Percentiles rank a stretch among this genome's conserved stretches.
These are phyloP conservation scores for Arthroderma sp. DNA, from an alignment of 2,329 filamentous ascomycete species.

Conservation along the genomic window DNA sequence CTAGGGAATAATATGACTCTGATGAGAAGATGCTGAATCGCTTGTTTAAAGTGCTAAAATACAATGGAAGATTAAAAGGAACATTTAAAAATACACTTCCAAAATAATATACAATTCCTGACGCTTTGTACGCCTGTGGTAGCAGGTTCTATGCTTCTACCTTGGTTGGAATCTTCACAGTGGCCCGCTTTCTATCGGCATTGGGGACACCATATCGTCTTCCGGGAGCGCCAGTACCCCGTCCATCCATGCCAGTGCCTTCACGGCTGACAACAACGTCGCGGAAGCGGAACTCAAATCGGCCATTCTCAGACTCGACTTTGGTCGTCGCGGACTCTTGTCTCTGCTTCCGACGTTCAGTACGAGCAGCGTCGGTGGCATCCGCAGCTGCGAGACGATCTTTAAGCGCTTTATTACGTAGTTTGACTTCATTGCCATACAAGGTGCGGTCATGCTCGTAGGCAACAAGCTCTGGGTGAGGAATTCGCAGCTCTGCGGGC, in stretches of 20 bases:
- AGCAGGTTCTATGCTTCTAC: conserved; percentile 33
- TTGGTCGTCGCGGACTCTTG: conserved; percentile 32
- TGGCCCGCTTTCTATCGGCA: conserved; percentile 49
- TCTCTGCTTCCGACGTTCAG: conserved; percentile 25
- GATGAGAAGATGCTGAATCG: too few relatives aligned
- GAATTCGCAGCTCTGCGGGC: conserved; percentile 50
- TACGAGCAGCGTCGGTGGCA: conserved; percentile 27
- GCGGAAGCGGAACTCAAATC: conserved; percentile 49
- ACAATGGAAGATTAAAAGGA: too few relatives aligned
- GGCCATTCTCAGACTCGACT: conserved; percentile 32
- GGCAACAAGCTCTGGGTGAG: conserved; percentile 46
- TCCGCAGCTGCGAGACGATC: conserved; percentile 31
- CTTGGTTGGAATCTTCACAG: conserved; percentile 49
- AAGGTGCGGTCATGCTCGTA: conserved; percentile 33
- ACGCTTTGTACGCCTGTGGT: too few relatives aligned
- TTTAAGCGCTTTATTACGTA: conserved; percentile 27
- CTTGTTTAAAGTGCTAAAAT: too few relatives aligned
- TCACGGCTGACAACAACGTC: conserved; percentile 42
- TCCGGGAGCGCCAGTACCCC: conserved; percentile 40
- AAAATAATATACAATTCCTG: background rate
- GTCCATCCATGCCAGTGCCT: conserved; percentile 41
- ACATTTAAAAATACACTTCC: background rate
- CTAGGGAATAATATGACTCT: too few relatives aligned
- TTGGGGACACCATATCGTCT: conserved; percentile 49
- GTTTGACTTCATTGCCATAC: conserved; percentile 21